phyloP scores from a whole-genome alignment of 1,284 basidiomycete genomes.

The Cryptococcus maquisensis region DNA sequence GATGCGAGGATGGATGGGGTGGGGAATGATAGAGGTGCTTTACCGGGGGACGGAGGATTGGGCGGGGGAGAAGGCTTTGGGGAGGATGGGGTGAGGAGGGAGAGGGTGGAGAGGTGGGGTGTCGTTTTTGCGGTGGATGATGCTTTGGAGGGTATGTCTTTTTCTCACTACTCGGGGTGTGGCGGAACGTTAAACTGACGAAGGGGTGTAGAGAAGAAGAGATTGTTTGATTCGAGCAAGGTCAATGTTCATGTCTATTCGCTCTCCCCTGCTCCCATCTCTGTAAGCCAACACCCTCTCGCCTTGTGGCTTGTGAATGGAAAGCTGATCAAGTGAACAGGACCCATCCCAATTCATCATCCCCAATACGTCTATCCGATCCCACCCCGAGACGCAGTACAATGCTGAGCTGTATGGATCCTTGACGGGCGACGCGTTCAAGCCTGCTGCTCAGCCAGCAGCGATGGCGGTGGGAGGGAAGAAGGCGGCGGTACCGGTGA shows the following conservation, averaged over 20 bases:
- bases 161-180: not conserved
- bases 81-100: constrained; percentile 9
- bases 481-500: constrained; percentile 3
- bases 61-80: constrained; percentile 3
- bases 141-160: constrained; percentile 33
- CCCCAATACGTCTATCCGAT: constrained; percentile 3
- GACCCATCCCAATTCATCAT: constrained; percentile 37
- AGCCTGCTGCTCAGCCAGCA: constrained; percentile 11
- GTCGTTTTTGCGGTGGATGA: constrained; percentile 35
- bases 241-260: constrained; percentile 40
- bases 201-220: constrained; percentile 30
- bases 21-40: constrained; percentile 22
- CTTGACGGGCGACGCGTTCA: constrained; percentile 31
- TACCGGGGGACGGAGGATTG: constrained; percentile 1
- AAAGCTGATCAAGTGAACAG: constrained; percentile 12
- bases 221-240: constrained; percentile 27
- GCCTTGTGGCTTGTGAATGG: not conserved
- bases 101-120: constrained; percentile 34
- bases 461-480: constrained; percentile 27
- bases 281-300: constrained; percentile 8
- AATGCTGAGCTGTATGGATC: constrained; percentile 33
- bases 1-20: not conserved
- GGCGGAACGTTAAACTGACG: not conserved
- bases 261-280: constrained; percentile 27
- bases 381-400: constrained; percentile 2